Percentiles rank a stretch among this genome's conserved stretches.
These are phyloP conservation scores for Ampelocalamus luodianensis DNA, from an alignment of 176 grass and related monocot species.

Conservation along the genomic window DNA sequence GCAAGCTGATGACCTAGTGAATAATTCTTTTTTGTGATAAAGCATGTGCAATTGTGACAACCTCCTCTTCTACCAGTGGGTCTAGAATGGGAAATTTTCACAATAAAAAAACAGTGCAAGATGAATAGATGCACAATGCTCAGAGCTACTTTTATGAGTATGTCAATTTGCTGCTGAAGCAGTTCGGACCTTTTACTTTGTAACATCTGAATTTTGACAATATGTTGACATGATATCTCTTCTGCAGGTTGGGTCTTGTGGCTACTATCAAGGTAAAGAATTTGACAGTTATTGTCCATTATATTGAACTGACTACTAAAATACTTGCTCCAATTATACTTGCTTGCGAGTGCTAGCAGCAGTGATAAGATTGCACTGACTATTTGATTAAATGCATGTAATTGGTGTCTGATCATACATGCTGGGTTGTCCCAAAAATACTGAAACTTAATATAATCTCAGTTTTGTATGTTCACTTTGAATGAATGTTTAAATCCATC, in stretches of 20 bases:
- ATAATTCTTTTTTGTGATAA: background rate
- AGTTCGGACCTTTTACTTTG: background rate
- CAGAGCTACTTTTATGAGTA: background rate
- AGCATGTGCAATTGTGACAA: background rate
- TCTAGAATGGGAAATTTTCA: background rate
- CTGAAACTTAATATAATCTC: background rate
- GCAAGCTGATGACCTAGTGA: background rate
- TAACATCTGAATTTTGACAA: conserved; percentile 5
- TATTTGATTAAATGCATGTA: background rate
- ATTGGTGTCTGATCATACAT: background rate
- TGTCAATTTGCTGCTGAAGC: background rate
- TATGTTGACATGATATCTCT: conserved; percentile 33
- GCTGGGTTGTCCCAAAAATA: background rate
- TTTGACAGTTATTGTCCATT: conserved; percentile 9
- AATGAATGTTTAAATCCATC: background rate
- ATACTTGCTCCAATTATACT: background rate
- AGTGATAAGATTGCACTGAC: background rate
- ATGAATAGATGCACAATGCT: background rate
- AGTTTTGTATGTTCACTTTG: background rate
- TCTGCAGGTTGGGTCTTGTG: conserved; percentile 80
- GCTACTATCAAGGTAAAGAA: conserved; percentile 81
- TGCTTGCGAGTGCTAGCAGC: background rate
- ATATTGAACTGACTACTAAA: background rate
- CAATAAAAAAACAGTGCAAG: background rate
- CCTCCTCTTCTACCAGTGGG: background rate